Percentiles rank a stretch among this genome's conserved stretches.
phyloP scores from a whole-genome alignment of 352 stramenopile genomes.

The Phytophthora pinifolia region DNA sequence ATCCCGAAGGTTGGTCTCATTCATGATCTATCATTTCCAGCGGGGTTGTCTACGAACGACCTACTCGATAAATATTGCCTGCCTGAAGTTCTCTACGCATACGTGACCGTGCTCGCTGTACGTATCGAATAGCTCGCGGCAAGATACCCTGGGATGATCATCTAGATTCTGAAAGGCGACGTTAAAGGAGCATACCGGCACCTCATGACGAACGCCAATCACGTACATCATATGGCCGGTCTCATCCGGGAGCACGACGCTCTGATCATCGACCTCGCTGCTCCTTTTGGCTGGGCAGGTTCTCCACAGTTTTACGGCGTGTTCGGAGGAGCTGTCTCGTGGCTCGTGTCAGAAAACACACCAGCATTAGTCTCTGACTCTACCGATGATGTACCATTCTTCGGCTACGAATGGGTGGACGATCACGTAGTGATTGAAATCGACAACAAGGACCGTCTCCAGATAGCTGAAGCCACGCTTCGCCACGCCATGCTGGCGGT shows the following conservation, averaged over 20 bases:
- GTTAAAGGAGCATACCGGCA: slow-evolving; percentile 18
- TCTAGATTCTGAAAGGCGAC: slow-evolving; percentile 11
- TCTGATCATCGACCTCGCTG: not conserved
- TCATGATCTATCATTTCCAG: slow-evolving; percentile 12
- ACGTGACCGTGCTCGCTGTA: slow-evolving; percentile 4
- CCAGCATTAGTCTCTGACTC: not conserved
- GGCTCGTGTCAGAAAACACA: not conserved
- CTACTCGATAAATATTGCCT: slow-evolving; percentile 1
- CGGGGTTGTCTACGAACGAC: slow-evolving; percentile 6
- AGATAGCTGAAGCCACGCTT: slow-evolving; percentile 6
- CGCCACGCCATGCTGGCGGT: slow-evolving; percentile 21
- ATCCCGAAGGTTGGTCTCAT: slow-evolving; percentile 3
- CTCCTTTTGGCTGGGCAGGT: not conserved
- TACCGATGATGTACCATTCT: slow-evolving; percentile 16
- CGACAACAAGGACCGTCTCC: not conserved
- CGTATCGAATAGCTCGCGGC: slow-evolving; percentile 4
- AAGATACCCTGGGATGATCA: not conserved
- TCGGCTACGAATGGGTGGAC: slow-evolving; percentile 35
- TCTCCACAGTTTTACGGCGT: not conserved
- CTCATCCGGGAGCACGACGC: too few species aligned
- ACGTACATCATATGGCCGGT: not conserved
- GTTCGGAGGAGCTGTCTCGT: slow-evolving; percentile 1
- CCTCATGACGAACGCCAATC: slow-evolving; percentile 7
- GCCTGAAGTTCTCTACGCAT: slow-evolving; percentile 3
- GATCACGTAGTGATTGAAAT: slow-evolving; percentile 29